Evolutionary conservation across 441 rosid genomes (phyloP).

Genomic region (Arabidopsis hybrid): DNA sequence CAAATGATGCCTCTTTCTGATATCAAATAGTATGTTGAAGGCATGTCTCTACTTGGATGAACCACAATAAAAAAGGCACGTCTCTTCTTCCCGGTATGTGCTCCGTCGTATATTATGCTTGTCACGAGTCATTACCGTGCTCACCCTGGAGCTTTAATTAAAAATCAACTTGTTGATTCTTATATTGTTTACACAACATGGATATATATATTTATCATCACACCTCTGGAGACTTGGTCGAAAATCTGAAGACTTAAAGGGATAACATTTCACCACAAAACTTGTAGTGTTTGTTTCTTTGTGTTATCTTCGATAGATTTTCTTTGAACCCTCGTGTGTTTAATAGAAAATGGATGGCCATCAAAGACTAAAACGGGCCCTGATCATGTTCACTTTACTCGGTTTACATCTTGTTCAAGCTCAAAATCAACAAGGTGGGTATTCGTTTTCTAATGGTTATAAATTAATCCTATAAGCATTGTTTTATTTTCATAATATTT

Average conservation of each 20-base stretch:
- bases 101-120: neutral
- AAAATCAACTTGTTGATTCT: neutral
- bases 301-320: no score
- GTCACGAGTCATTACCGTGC: neutral
- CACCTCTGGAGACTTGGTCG: neutral
- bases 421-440: neutral
- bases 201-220: neutral
- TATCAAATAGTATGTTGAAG: no score
- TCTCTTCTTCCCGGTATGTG: no score
- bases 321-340: neutral
- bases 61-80: no score
- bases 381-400: neutral
- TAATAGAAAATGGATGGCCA: neutral
- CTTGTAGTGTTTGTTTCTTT: neutral
- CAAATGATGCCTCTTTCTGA: no score
- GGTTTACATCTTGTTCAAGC: neutral
- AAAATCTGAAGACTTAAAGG: neutral
- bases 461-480: no score
- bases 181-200: neutral
- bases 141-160: neutral
- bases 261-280: neutral
- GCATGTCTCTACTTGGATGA: neutral
- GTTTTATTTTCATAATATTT: no score
- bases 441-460: no score
- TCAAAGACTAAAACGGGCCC: neutral